Conservation (phyloP, 2,329 filamentous ascomycete species). For the Metarhizium anisopliae region DNA sequence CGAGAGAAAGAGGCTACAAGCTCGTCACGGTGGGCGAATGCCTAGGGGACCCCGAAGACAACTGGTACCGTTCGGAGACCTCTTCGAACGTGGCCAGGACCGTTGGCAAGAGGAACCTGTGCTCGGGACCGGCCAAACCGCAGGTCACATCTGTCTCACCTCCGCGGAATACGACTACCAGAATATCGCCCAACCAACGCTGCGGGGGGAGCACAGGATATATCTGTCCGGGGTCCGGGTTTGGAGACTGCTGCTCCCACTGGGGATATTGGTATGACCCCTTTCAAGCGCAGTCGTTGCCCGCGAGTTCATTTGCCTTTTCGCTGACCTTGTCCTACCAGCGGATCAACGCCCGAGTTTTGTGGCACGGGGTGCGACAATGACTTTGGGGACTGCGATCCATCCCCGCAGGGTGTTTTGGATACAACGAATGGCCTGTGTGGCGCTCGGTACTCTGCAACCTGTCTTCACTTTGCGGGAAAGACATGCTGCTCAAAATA, state of each 20-base stretch:
- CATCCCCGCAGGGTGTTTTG: conserved; percentile 11
- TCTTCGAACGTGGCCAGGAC: conserved; percentile 2
- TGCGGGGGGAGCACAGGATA: conserved; percentile 27
- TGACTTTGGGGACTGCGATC: conserved; percentile 25
- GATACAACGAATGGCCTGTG: conserved; percentile 26
- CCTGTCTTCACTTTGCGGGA: conserved; percentile 21
- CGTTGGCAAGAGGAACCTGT: neutral
- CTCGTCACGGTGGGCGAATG: conserved; percentile 36
- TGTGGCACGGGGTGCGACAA: conserved; percentile 30
- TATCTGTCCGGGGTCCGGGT: conserved; percentile 25
- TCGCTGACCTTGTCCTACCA: conserved; percentile 7
- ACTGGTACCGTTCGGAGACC: conserved; percentile 39
- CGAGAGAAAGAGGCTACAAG: conserved; percentile 31
- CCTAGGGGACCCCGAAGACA: conserved; percentile 10
- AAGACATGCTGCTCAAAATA: conserved; percentile 27
- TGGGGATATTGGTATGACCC: conserved; percentile 30
- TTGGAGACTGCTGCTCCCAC: conserved; percentile 31
- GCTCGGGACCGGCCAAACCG: neutral
- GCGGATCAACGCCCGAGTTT: conserved; percentile 21
- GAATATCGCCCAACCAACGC: conserved; percentile 24
- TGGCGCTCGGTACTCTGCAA: conserved; percentile 23
- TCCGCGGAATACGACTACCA: conserved; percentile 11
- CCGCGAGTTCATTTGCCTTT: neutral
- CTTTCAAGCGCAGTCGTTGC: neutral
- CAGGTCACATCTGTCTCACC: neutral